Evolutionary conservation across 2,329 filamentous ascomycete genomes (phyloP), one percentile per base, ranked within the genome.

Genomic region (Byssoonygena ceratinophila): DNA sequence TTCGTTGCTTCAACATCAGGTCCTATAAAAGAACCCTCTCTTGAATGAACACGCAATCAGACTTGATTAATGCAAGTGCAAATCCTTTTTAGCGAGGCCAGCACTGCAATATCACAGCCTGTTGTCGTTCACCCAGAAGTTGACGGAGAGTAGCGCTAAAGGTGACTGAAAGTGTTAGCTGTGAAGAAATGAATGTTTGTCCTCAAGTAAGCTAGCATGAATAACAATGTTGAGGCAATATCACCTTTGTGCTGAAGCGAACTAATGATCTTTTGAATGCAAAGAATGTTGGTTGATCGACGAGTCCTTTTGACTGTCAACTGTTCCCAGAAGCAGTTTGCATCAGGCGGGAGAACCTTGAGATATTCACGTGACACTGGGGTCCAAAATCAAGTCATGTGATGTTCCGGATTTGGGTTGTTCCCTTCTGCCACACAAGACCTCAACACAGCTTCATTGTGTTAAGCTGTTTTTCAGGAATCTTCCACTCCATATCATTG

Each of bases 1-100:
- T 71, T 65, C 70, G 70, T 71, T 68, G 73, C 68, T 71, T 73
- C 67, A 67, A 73, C 71, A 74, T 74, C 65, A 69, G 66, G 68
- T 59, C 61, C 67, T 66, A 55, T 59, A 59, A 59, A 61, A 60
- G 61, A 66, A 66, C 61, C 62, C 50, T 52, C 36, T 46, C 51
- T 22, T 23, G 16, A 52, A 37, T 23, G 23, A 27, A 23, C 18
- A 11, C 31, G 23, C 18, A 52, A 29, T 31, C 49, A 45, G 31
- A 40, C 49, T 27, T 52, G 31, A 46, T 46, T 51, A 25, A 51
- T 39, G 29, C 40, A 45, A 27, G 29, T 36, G 22, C 27, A 16
- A 23, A 44, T 29, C 27, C 14, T 14, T 45, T 32, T 29, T 46
- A 34, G 34, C 25, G n/a, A 49, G 20, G 40, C 29, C 49, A 52